phyloP scores from a whole-genome alignment of 495 filamentous ascomycete genomes.

The Hypoxylon fragiforme region DNA sequence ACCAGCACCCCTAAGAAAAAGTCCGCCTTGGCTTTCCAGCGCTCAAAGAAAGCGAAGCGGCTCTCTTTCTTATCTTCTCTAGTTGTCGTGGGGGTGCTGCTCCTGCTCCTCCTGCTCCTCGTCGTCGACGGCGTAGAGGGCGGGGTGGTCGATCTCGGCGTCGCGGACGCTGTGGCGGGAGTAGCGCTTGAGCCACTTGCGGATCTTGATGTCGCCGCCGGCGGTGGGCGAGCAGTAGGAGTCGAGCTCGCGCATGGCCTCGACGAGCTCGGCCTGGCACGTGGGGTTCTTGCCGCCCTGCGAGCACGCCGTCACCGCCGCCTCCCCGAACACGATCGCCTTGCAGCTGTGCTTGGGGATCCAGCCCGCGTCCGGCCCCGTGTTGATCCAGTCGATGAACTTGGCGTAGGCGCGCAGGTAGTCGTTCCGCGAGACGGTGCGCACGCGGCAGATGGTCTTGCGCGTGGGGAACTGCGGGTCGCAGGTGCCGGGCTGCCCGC shows the following conservation, averaged over 20 bases:
- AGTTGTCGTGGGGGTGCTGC: neutral
- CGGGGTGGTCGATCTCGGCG: neutral
- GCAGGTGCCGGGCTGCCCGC: conserved; percentile 4
- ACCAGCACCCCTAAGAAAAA: too few species aligned
- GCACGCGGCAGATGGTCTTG: conserved; percentile 13
- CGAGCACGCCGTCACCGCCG: conserved; percentile 9
- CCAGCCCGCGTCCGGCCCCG: conserved; percentile 22
- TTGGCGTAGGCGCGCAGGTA: conserved; percentile 19
- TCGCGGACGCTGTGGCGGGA: conserved; percentile 20
- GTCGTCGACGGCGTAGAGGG: neutral
- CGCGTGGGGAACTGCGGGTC: conserved; percentile 21
- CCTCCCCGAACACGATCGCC: conserved; percentile 6
- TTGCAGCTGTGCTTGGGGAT: conserved; percentile 19
- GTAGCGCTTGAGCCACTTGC: conserved; percentile 19
- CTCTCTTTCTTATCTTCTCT: too few species aligned
- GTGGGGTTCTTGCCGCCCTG: conserved; percentile 19
- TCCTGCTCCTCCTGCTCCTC: neutral
- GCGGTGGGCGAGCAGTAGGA: conserved; percentile 16
- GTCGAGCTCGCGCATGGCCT: conserved; percentile 36
- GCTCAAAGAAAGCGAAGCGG: too few species aligned
- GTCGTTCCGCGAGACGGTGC: conserved; percentile 4
- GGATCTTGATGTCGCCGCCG: conserved; percentile 23
- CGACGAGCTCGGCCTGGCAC: conserved; percentile 27
- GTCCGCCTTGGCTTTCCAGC: too few species aligned
- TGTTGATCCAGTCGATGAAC: conserved; percentile 25